Percentiles rank a stretch among this genome's conserved stretches.
Evolutionary conservation across 495 filamentous ascomycete species (phyloP).

Genomic region (Podospora didyma): DNA sequence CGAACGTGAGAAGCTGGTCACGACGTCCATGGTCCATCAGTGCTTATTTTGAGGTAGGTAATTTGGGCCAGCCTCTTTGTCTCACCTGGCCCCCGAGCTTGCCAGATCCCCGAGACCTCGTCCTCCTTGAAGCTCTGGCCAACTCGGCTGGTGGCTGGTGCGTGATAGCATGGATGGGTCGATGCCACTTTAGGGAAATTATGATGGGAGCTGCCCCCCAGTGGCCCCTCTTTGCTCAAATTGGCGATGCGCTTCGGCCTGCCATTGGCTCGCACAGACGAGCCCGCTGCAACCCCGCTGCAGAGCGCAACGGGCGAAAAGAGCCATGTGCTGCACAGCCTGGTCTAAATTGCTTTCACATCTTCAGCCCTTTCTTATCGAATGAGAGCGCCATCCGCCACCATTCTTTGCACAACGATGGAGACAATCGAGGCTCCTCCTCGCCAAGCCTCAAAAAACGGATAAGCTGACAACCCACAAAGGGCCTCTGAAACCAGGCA

Average conservation of each 20-base stretch:
- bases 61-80: no score
- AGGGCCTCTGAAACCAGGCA: not conserved
- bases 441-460: not conserved
- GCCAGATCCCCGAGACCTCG: not conserved
- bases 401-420: not conserved
- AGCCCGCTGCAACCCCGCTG: not conserved
- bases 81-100: not conserved
- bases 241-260: not conserved
- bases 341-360: not conserved
- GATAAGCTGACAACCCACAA: not conserved
- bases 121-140: constrained; percentile 2
- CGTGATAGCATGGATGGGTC: constrained; percentile 17
- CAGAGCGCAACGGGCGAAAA: constrained; percentile 1
- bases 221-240: not conserved
- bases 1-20: no score
- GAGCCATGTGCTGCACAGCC: not conserved
- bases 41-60: no score
- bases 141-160: not conserved
- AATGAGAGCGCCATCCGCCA: not conserved
- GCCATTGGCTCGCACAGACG: not conserved
- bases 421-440: not conserved
- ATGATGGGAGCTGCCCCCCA: constrained; percentile 14
- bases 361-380: not conserved
- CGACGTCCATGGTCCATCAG: no score
- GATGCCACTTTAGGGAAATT: constrained; percentile 26